A percentile compares a stretch with the other conserved stretches of the same genome.
These are phyloP conservation scores for Murraya paniculata DNA, from an alignment of 345 rosid species.

Conservation along the genomic window DNA sequence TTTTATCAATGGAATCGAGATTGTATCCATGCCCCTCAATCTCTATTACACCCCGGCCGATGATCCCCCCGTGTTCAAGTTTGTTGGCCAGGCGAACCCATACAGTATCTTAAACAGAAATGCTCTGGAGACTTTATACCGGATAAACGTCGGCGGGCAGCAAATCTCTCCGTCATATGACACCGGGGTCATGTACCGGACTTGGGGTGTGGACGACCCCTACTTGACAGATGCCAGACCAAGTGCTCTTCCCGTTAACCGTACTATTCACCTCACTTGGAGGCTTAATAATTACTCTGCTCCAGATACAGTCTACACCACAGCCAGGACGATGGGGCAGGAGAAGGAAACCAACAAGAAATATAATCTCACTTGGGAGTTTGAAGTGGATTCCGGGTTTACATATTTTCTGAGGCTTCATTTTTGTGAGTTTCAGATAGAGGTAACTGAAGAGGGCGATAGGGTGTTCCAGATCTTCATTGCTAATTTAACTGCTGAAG, in stretches of 20 bases:
- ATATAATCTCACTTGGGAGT: conserved; percentile 46
- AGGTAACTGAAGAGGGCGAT: neutral
- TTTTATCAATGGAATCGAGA: conserved; percentile 7
- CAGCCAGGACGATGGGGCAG: conserved; percentile 34
- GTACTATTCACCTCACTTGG: neutral
- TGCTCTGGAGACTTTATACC: conserved; percentile 31
- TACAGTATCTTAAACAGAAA: neutral
- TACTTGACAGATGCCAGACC: neutral
- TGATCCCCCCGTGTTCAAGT: neutral
- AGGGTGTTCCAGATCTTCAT: conserved; percentile 17
- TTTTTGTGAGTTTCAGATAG: conserved; percentile 41
- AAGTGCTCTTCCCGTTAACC: rapidly evolving
- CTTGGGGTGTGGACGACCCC: conserved; percentile 11
- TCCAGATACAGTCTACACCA: conserved; percentile 24
- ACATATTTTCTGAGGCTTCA: conserved; percentile 45
- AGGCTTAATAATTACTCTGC: conserved; percentile 24
- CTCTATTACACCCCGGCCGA: neutral
- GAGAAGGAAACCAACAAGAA: neutral
- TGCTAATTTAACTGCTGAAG: conserved; percentile 17
- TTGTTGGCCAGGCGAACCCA: neutral
- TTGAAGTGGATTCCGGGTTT: conserved; percentile 36
- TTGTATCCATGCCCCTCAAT: neutral
- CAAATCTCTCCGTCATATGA: rapidly evolving
- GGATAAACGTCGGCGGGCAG: conserved; percentile 26
- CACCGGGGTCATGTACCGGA: conserved; percentile 35